Evolutionary conservation across 441 rosid genomes (phyloP).

Genomic region (Gossypium schwendimanii): DNA sequence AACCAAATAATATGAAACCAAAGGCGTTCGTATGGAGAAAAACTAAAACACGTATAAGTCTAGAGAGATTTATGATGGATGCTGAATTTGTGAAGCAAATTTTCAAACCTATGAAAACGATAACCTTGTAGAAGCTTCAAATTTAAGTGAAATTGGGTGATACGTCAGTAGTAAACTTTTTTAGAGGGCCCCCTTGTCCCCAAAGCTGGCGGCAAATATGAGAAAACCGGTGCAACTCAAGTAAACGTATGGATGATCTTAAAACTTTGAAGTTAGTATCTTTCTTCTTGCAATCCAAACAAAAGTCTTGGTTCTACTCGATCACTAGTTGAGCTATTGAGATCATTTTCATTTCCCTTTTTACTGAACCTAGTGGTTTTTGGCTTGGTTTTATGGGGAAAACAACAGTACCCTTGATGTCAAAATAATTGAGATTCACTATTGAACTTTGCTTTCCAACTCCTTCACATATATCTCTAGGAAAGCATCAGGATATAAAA

Average conservation of each 20-base stretch:
- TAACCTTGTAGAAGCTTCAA: slow-evolving; percentile 3
- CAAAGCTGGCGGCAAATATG: slow-evolving; percentile 11
- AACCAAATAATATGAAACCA: not conserved
- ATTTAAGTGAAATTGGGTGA: slow-evolving; percentile 21
- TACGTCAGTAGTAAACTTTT: slow-evolving; percentile 21
- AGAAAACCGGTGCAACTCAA: not conserved
- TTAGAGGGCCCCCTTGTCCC: slow-evolving; percentile 17
- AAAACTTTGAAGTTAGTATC: not conserved
- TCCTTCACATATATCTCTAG: not conserved
- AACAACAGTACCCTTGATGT: not conserved
- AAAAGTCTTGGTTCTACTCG: not conserved
- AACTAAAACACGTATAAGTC: not conserved
- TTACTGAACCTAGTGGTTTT: not conserved
- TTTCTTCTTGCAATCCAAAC: not conserved
- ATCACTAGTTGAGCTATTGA: not conserved
- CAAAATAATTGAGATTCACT: not conserved
- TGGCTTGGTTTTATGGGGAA: not conserved
- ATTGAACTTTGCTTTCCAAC: not conserved
- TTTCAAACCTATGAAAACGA: slow-evolving; percentile 9
- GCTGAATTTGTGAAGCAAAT: not conserved
- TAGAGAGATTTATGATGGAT: not conserved
- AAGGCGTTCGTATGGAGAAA: not conserved
- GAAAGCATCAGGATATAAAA: not conserved
- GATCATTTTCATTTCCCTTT: slow-evolving; percentile 14
- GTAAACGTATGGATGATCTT: no score